A percentile compares a stretch with the other conserved stretches of the same genome.
Conservation (phyloP, 2,329 filamentous ascomycete genomes). For the Monosporascus sp. region DNA sequence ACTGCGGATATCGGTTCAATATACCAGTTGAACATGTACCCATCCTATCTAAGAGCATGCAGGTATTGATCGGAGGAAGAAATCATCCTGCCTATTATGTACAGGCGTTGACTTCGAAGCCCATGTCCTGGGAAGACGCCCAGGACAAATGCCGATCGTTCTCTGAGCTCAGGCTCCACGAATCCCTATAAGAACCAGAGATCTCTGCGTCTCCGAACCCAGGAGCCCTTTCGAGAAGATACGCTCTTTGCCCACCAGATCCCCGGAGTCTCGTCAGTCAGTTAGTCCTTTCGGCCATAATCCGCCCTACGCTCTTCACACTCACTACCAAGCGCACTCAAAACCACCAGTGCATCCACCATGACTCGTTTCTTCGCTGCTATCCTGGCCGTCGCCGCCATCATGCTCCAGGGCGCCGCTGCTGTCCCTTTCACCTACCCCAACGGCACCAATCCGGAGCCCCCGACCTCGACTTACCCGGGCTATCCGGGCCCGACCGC, state of each 20-base stretch:
- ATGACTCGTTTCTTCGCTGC: slow-evolving; percentile 25
- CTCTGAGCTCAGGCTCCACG: not conserved
- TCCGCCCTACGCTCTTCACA: slow-evolving; percentile 3
- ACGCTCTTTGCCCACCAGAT: not conserved
- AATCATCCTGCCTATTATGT: not conserved
- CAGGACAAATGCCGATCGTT: slow-evolving; percentile 18
- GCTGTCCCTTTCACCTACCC: slow-evolving; percentile 17
- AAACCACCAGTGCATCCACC: slow-evolving; percentile 3
- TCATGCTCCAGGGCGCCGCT: slow-evolving; percentile 17
- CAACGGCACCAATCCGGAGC: slow-evolving; percentile 11
- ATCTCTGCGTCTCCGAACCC: not conserved
- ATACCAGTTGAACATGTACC: not conserved
- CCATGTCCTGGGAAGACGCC: not conserved
- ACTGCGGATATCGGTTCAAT: not conserved
- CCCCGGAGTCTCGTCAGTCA: not conserved
- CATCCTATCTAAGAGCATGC: not conserved
- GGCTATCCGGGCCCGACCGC: not conserved
- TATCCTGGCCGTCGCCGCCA: slow-evolving; percentile 20
- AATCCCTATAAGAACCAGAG: not conserved
- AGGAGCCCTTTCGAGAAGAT: not conserved
- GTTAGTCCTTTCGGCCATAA: slow-evolving; percentile 5
- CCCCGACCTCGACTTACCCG: slow-evolving; percentile 5
- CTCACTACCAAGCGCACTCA: slow-evolving; percentile 2
- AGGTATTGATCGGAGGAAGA: not conserved
- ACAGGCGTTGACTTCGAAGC: not conserved